Evolutionary conservation across 2,329 filamentous ascomycete genomes (phyloP), one percentile per base, ranked within the genome.

Genomic region (Didymella exigua): DNA sequence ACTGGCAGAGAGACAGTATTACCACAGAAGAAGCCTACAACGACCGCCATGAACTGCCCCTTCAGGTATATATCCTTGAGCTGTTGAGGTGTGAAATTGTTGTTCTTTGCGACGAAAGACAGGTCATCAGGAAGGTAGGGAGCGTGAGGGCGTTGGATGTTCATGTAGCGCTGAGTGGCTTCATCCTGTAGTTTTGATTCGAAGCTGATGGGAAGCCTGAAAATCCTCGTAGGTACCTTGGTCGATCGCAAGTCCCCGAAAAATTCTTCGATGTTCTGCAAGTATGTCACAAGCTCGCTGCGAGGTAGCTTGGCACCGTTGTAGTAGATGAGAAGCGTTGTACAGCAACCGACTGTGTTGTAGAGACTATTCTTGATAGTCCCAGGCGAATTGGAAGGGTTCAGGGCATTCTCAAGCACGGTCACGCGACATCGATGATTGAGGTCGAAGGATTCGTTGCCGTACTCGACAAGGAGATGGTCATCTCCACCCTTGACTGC

Each of bases 101-200:
- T 84, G 67, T 82, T 84, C 58, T 79, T 79, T 1, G 81, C 81
- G 1, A 78, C 75, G 51, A 88, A 89, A 1, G 81, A 77, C 34
- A 87, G 76, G 49, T 87, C 87, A 60, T 84, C 83, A 0, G 86
- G 86, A 0, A 88, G 76, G 65, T 86, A 89, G 0, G 83, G 80
- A 0, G 86, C 86, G 43, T 85, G 80, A 1, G 82, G 79, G 6
- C 86, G 79, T 58, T 86, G 84, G 0, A 84, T 87, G 21, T 82
- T 82, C 66, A 82, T 82, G 69, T 89, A 89, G 3, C 86, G 79
- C 40, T 83, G 74, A 0, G 86, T 79, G 0, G 85, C 85, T 29
- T 82, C 79, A 18, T 78, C 67, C 56, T 79, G 76, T 14, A 74
- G 72, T 52, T 75, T 75, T 36, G 71, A 75, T 36, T 78, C 73